Evolutionary conservation across 1,284 basidiomycete species (phyloP).

Genomic region (Apiotrichum akiyoshidainum): DNA sequence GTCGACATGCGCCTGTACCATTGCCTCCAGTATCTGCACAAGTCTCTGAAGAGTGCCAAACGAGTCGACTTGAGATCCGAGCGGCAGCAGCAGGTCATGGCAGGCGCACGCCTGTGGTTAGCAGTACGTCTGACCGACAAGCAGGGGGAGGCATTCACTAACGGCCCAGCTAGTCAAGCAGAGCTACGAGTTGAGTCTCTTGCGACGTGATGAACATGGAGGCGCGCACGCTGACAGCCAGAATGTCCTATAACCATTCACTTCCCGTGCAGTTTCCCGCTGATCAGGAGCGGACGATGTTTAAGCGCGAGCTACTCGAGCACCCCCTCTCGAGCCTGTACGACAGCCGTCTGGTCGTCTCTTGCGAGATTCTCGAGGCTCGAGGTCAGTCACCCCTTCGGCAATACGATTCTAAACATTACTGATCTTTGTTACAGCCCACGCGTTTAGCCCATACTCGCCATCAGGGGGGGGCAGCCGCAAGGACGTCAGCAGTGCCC

Average conservation of each 20-base stretch:
- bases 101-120: conserved; percentile 33
- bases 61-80: conserved; percentile 14
- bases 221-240: conserved; percentile 15
- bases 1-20: conserved; percentile 35
- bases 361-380: conserved; percentile 25
- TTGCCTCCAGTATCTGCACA: conserved; percentile 30
- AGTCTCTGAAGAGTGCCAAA: conserved; percentile 20
- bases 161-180: too few species aligned
- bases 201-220: neutral
- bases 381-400: conserved; percentile 1
- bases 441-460: too few species aligned
- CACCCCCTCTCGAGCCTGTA: conserved; percentile 26
- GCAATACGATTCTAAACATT: too few species aligned
- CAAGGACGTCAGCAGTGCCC: too few species aligned
- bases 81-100: conserved; percentile 17
- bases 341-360: conserved; percentile 31
- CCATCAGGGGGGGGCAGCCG: too few species aligned
- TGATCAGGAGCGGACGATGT: conserved; percentile 13
- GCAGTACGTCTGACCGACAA: conserved; percentile 2
- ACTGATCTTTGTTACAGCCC: too few species aligned
- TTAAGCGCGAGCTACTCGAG: conserved; percentile 27
- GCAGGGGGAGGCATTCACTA: too few species aligned
- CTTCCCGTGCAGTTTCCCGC: conserved; percentile 24
- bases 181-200: neutral
- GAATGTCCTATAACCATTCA: conserved; percentile 35